Evolutionary conservation across 176 grass and related monocot genomes (phyloP).

Genomic region (Avena insularis): DNA sequence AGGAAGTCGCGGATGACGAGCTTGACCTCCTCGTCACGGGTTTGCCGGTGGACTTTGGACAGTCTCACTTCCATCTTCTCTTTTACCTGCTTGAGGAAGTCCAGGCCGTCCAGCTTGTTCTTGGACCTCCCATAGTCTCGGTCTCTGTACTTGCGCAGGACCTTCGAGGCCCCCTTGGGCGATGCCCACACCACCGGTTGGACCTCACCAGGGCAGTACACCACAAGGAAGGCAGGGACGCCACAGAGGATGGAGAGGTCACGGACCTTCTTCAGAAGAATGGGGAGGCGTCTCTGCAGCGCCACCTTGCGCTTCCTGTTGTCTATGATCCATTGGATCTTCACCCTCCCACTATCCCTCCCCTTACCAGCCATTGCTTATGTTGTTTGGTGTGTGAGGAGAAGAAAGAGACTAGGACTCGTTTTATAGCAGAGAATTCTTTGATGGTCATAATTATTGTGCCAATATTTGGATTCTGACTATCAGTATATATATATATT

Average conservation of each 20-base stretch:
- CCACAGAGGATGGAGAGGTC: too few relatives aligned
- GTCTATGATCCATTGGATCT: background rate
- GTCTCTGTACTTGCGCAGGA: conserved; percentile 7
- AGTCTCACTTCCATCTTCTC: background rate
- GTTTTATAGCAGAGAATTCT: background rate
- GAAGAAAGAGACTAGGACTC: background rate
- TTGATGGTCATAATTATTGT: background rate
- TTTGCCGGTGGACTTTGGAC: background rate
- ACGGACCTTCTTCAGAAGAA: too few relatives aligned
- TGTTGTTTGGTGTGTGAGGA: background rate
- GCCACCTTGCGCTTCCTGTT: too few relatives aligned
- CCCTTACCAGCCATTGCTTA: too few relatives aligned
- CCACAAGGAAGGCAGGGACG: too few relatives aligned
- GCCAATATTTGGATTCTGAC: background rate
- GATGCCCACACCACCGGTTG: conserved; percentile 16
- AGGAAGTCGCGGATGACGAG: conserved; percentile 38
- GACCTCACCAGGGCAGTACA: too few relatives aligned
- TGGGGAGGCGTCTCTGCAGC: background rate
- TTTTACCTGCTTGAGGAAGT: background rate
- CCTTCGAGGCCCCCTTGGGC: background rate
- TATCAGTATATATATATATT: too few relatives aligned
- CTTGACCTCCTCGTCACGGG: conserved; percentile 13
- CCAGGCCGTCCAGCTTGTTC: conserved; percentile 37
- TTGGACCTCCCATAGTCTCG: background rate
- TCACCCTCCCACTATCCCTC: background rate